These are phyloP conservation scores for Fusarium pilosicola DNA, from an alignment of 2,329 filamentous ascomycete genomes.

Conservation along the genomic window DNA sequence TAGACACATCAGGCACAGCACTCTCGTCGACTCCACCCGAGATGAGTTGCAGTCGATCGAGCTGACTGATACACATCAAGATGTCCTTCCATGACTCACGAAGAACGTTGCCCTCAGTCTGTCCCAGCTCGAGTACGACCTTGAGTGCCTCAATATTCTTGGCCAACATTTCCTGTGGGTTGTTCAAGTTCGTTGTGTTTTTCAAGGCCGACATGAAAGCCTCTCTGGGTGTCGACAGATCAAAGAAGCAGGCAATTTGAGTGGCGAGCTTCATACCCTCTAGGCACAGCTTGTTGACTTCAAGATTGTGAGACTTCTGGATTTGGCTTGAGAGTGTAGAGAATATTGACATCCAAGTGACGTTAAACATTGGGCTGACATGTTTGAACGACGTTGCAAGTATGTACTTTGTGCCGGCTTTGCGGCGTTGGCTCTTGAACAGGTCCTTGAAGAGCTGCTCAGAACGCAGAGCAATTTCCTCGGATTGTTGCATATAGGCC, in stretches of 20 bases:
- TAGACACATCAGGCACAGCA: conserved; percentile 89
- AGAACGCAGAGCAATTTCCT: conserved; percentile 81
- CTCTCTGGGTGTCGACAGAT: conserved; percentile 90
- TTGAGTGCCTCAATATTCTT: conserved; percentile 97
- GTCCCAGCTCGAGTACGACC: conserved; percentile 88
- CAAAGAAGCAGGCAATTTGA: conserved; percentile 91
- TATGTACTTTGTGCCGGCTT: conserved; percentile 79
- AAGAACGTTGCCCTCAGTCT: conserved; percentile 90
- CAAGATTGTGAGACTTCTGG: conserved; percentile 91
- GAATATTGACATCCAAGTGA: conserved; percentile 99
- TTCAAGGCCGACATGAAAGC: conserved; percentile 94
- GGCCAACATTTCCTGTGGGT: conserved; percentile 91
- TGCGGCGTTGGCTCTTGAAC: conserved; percentile 87
- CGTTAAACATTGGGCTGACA: conserved; percentile 97
- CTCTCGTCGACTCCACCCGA: conserved; percentile 95
- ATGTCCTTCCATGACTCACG: conserved; percentile 96
- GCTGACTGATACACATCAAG: conserved; percentile 92
- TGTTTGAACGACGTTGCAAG: conserved; percentile 94
- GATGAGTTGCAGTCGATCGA: conserved; percentile 94
- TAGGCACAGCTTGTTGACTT: conserved; percentile 91
- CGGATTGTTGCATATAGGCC: conserved; percentile 92
- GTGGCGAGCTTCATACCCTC: conserved; percentile 96
- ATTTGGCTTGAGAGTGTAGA: conserved; percentile 93
- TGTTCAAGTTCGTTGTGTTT: conserved; percentile 95
- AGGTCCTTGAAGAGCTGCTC: conserved; percentile 93